These are phyloP conservation scores for Clausena lansium DNA, from an alignment of 345 rosid genomes.

Conservation along the genomic window DNA sequence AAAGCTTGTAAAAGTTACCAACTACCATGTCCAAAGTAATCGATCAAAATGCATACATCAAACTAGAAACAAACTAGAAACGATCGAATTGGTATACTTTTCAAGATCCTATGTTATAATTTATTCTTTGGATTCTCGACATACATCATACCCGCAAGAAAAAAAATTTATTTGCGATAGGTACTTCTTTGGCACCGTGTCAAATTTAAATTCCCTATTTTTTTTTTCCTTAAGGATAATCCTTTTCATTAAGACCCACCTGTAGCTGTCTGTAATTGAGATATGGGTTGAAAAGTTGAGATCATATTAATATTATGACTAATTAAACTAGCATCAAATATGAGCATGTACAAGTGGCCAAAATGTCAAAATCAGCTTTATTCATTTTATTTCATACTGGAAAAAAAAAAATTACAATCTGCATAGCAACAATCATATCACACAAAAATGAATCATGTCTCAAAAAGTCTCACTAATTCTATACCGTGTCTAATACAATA, in stretches of 20 bases:
- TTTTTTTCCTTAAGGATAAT: not conserved
- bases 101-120: too few relatives aligned
- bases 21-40: not conserved
- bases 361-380: slow-evolving; percentile 3
- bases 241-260: not conserved
- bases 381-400: not conserved
- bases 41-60: too few relatives aligned
- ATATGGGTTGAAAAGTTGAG: slow-evolving; percentile 7
- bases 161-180: not conserved
- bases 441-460: slow-evolving; percentile 22
- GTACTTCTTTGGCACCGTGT: not conserved
- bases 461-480: not conserved
- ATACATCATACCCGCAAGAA: too few relatives aligned
- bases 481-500: slow-evolving; percentile 31
- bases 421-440: slow-evolving; percentile 2
- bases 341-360: too few relatives aligned
- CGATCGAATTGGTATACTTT: too few relatives aligned
- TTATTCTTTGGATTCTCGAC: too few relatives aligned
- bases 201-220: not conserved
- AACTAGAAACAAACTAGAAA: too few relatives aligned
- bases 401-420: slow-evolving; percentile 10
- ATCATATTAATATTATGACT: not conserved
- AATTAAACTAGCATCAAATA: not conserved
- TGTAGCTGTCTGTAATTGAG: not conserved
- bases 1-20: not conserved